Evolutionary conservation across 2,329 filamentous ascomycete species (phyloP), one percentile per base, ranked within the genome.

Genomic region (Xylariales sp.): DNA sequence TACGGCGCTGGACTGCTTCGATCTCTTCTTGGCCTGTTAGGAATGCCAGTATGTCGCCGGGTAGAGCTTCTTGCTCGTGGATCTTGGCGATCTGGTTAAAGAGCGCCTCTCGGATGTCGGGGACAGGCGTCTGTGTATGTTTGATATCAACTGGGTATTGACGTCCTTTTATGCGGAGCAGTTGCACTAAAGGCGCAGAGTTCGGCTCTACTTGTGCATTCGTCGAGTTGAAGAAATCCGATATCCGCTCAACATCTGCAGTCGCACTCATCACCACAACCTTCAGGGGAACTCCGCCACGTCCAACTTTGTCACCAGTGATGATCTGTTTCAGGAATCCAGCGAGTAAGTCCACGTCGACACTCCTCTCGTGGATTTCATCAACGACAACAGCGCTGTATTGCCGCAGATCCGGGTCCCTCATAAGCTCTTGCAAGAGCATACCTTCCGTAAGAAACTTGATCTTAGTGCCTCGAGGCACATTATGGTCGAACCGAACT

Each of bases 381-480:
- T 98, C 93, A 6, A 98, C 88, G 14, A 98, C 76, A 1, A 98
- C 75, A 3, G 85, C 89, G 55, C 88, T 95, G 59, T 98, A 98
- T 57, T 87, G 82, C 22, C 76, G 78, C 56, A 98, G 72, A 55
- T 82, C 74, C 1, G 88, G 87, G 60, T 98, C 93, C 40, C 84
- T 77, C 45, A 98, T 64, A 63, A 98, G 84, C 63, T 98, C 94
- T 60, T 97, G 90, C 11, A 98, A 72, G 38, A 98, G 71, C 83
- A 95, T 97, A 54, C 93, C 93, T 62, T 98, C 94, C 0, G 93
- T 98, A 48, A 98, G 69, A 54, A 89, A 98, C 58, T 97, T 97
- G 65, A 98, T 84, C 55, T 77, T 82, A 4, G 88, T 87, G n/a
- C 81, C 84, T 15, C 78, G 78, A n/a, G 88, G 86, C 0, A 87